A percentile compares a stretch with the other conserved stretches of the same genome.
These are phyloP conservation scores for Jasminum sambac DNA, from an alignment of 257 asterid genomes.

Conservation along the genomic window DNA sequence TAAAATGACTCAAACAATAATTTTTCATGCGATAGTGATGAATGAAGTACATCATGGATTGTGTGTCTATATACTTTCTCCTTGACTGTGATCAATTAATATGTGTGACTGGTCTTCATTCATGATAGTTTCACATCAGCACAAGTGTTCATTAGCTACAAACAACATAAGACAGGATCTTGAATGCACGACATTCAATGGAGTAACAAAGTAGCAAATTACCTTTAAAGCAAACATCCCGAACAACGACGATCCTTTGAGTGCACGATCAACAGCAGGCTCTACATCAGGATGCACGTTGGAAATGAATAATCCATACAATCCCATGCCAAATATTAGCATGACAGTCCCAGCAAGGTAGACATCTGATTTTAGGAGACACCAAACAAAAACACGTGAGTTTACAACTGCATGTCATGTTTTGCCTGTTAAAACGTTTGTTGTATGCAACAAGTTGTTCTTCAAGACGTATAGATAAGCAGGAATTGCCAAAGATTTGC, in stretches of 20 bases:
- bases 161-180: background rate
- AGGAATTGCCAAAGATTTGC: background rate
- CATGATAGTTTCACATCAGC: background rate
- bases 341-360: constrained; percentile 96
- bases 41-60: background rate
- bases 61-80: background rate
- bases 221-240: constrained; percentile 88
- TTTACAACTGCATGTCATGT: background rate
- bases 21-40: background rate
- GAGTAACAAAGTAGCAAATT: background rate
- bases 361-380: constrained; percentile 47
- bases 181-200: background rate
- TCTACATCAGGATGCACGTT: constrained; percentile 52
- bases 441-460: background rate
- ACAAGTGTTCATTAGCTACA: background rate
- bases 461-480: background rate
- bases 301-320: constrained; percentile 84
- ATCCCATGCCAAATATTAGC: constrained; percentile 95
- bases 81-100: background rate
- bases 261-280: constrained; percentile 66
- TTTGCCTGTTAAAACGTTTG: background rate
- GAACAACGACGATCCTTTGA: constrained; percentile 82
- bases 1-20: too few species aligned
- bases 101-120: background rate
- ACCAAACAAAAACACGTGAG: background rate